phyloP scores from a whole-genome alignment of 192 early-diverging fungal genomes.

The Oehlia diaphana region DNA sequence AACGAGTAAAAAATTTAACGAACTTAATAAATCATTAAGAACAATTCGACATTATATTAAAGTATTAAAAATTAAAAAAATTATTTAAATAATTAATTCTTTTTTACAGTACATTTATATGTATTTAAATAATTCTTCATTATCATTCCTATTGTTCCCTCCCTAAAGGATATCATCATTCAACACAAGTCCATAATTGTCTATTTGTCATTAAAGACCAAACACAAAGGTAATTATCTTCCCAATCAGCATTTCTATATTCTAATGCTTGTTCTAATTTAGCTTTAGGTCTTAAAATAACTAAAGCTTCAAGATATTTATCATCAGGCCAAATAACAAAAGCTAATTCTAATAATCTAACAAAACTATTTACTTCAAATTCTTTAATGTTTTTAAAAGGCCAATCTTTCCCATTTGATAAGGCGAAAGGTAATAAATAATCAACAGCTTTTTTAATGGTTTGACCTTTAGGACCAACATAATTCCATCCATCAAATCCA shows the following conservation, averaged over 20 bases:
- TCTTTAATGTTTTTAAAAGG: slow-evolving; percentile 42
- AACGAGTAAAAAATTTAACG: no score
- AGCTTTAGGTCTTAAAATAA: slow-evolving; percentile 34
- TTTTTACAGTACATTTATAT: no score
- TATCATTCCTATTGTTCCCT: no score
- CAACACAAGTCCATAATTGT: no score
- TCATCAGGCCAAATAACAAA: slow-evolving; percentile 48
- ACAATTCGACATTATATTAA: no score
- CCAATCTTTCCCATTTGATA: slow-evolving; percentile 49
- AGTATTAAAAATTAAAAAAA: no score
- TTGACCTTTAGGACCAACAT: slow-evolving; percentile 45
- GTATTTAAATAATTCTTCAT: no score
- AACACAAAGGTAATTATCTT: slow-evolving; percentile 21
- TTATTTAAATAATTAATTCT: no score
- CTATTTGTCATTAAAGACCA: slow-evolving; percentile 3
- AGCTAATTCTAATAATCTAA: slow-evolving; percentile 51
- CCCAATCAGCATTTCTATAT: background rate
- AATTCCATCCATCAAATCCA: slow-evolving; percentile 42
- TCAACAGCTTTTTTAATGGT: slow-evolving; percentile 52
- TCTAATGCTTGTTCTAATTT: slow-evolving; percentile 23
- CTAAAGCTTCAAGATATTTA: slow-evolving; percentile 42
- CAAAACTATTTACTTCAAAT: slow-evolving; percentile 42
- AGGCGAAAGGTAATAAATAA: slow-evolving; percentile 50
- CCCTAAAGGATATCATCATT: no score
- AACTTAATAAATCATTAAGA: no score